Base-by-base conservation (phyloP, 345 rosid species). In the Populus pruinosa region DNA sequence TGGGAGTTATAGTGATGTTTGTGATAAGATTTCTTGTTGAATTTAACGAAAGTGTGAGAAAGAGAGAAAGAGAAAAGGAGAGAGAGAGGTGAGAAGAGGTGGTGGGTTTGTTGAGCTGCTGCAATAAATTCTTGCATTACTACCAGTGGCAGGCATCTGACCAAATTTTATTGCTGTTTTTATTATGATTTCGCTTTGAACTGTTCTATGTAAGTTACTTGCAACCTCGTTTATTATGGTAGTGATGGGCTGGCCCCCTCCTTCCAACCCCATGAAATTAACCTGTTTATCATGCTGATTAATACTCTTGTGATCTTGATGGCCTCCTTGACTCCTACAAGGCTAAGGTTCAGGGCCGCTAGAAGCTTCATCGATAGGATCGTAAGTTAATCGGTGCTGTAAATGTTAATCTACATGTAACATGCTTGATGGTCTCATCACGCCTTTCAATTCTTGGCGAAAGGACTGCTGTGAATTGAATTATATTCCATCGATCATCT, bases 71-170 rank as follows among this genome's bases (percentile, higher is more conserved):
- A 38, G 14, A 39, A 13, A 11, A 33, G 33, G 23, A 44, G 71
- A 23, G 71, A 23, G 18, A 10, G 67, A 3, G 23, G 21, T 6
- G 14, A 4, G 41, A 38, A 55, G 18, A 70, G 53, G 72, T 73
- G 75, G 27, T 3, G 68, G 70, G 83, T 70, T 79, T 50, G 83
- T 75, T 85, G 85, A 79, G 87, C 77, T 79, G 82, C 5, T n/a
- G 67, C 79, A 79, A 70, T 82, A 66, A 82, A 77, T 79, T 67
- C 38, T 29, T 23, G 72, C 56, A 31, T 77, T 39, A 25, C n/a
- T 31, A 2, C 3, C 0, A 14, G 50, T 5, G 66, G 18, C 35
- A 44, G 31, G 31, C 35, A 21, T 25, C 66, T 55, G 49, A 31
- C 61, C 69, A 27, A 1, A 29, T 25, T 75, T 75, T 65, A 47